Evolutionary conservation across 2,329 filamentous ascomycete species (phyloP).

Genomic region (Aureobasidium vineae): DNA sequence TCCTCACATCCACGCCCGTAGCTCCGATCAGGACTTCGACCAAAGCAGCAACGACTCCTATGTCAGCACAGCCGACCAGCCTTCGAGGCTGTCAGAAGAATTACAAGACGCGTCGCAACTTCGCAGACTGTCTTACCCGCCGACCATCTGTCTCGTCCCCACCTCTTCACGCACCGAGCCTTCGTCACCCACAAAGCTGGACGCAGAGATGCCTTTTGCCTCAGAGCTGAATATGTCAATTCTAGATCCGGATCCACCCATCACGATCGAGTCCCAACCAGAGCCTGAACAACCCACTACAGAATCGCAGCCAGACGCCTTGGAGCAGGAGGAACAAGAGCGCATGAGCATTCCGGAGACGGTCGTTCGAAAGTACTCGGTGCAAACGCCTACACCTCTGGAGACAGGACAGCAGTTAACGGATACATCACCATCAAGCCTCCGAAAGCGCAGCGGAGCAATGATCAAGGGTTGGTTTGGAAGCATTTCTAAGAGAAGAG

Average conservation of each 20-base stretch:
- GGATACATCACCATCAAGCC: constrained; percentile 49
- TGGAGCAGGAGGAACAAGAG: neutral
- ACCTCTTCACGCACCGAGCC: constrained; percentile 14
- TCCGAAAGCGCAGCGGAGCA: constrained; percentile 47
- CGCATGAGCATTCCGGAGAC: neutral
- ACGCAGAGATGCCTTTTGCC: neutral
- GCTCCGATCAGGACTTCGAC: neutral
- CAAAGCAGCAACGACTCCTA: neutral
- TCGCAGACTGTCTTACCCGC: constrained; percentile 24
- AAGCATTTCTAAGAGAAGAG: constrained; percentile 21
- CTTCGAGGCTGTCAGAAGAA: neutral
- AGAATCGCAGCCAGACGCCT: neutral
- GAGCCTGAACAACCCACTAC: neutral
- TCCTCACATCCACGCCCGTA: neutral
- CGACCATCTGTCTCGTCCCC: constrained; percentile 4
- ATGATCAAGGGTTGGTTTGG: constrained; percentile 21
- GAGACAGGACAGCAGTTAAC: neutral
- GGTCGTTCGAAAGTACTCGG: neutral
- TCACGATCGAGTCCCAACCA: neutral
- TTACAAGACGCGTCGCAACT: neutral
- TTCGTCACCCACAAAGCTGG: constrained; percentile 10
- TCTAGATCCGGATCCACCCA: constrained; percentile 1
- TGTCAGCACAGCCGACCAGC: neutral
- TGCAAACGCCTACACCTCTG: constrained; percentile 14
- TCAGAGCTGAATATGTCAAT: constrained; percentile 3